phyloP scores from a whole-genome alignment of 2,329 filamentous ascomycete genomes.

The Teratosphaeriaceae sp. region DNA sequence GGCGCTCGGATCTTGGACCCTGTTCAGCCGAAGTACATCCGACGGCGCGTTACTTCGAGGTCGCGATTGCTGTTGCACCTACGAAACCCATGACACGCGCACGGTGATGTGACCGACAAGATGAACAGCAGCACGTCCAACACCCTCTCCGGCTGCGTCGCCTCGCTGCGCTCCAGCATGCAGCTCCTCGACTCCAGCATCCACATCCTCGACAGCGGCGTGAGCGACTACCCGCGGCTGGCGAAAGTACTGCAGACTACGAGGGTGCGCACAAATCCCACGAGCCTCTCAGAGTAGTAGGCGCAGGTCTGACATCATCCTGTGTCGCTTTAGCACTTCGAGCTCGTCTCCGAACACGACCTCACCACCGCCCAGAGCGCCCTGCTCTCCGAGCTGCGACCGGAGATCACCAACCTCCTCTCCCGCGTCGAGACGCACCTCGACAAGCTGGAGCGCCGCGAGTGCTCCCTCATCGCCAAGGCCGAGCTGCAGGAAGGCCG shows the following conservation, averaged over 20 bases:
- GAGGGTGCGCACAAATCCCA: constrained; percentile 39
- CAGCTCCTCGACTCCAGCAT: constrained; percentile 57
- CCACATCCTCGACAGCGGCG: constrained; percentile 54
- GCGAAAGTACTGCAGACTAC: constrained; percentile 58
- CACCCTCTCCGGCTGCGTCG: constrained; percentile 54
- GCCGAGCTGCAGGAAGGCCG: constrained; percentile 76
- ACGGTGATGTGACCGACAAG: too few relatives aligned
- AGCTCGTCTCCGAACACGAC: constrained; percentile 79
- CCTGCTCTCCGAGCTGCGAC: constrained; percentile 82
- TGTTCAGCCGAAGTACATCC: background rate
- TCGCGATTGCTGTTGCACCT: background rate
- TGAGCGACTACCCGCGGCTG: constrained; percentile 57
- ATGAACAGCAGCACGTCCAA: constrained; percentile 26
- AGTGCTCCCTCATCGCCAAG: constrained; percentile 76
- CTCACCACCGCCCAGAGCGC: constrained; percentile 76
- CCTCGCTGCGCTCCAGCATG: constrained; percentile 54
- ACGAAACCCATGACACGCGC: background rate
- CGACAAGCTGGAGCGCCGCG: constrained; percentile 73
- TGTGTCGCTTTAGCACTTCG: constrained; percentile 64
- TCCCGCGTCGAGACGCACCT: constrained; percentile 76
- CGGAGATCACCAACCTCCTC: constrained; percentile 72
- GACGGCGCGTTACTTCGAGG: background rate
- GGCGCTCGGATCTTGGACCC: background rate
- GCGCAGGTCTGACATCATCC: too few relatives aligned
- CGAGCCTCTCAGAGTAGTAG: background rate